Conservation (phyloP, 2,329 filamentous ascomycete species). For the Cordyceps cicadae region DNA sequence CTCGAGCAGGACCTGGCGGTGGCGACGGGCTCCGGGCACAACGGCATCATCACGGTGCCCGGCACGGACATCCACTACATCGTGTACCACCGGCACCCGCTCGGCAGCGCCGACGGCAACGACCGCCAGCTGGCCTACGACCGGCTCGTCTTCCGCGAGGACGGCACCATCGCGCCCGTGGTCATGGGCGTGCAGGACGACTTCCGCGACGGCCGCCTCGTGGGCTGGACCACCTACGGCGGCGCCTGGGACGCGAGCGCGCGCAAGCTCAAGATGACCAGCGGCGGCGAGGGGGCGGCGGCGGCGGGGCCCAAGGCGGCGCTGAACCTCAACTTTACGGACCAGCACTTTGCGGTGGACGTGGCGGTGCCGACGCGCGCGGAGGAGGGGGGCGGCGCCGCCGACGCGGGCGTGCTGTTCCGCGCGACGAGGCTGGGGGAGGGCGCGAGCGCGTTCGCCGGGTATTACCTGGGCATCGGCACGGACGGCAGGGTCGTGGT, state of each 20-base stretch:
- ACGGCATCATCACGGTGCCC: constrained; percentile 36
- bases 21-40: constrained; percentile 36
- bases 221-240: constrained; percentile 27
- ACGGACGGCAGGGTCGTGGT: constrained; percentile 19
- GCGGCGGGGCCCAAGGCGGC: constrained; percentile 20
- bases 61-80: constrained; percentile 40
- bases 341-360: constrained; percentile 24
- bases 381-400: constrained; percentile 17
- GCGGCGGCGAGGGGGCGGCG: background rate
- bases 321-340: constrained; percentile 29
- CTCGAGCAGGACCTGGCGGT: constrained; percentile 32
- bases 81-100: constrained; percentile 36
- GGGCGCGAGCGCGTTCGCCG: constrained; percentile 13
- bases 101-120: constrained; percentile 35
- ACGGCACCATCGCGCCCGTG: constrained; percentile 34
- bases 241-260: constrained; percentile 13
- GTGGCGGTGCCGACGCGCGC: constrained; percentile 15
- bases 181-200: constrained; percentile 37
- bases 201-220: constrained; percentile 31
- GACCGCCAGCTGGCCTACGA: constrained; percentile 40
- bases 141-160: constrained; percentile 36
- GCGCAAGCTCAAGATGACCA: constrained; percentile 17
- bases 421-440: constrained; percentile 19
- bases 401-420: constrained; percentile 29
- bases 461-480: constrained; percentile 25